Conservation (phyloP, 257 asterid species). For the Scutellaria baicalensis region DNA sequence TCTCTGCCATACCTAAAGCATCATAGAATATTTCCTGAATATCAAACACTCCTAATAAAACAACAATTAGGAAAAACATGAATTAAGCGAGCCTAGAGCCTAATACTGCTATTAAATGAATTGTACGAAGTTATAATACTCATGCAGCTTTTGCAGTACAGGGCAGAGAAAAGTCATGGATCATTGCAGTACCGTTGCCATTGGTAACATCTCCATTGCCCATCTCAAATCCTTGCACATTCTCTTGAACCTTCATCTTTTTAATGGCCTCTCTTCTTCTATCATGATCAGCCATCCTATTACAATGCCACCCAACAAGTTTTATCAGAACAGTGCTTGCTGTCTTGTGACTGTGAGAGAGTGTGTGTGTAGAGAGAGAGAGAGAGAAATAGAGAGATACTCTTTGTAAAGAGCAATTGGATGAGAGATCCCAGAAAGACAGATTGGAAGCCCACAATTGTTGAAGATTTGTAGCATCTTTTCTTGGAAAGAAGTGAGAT, state of each 20-base stretch:
- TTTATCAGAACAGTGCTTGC: not conserved
- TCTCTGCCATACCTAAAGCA: not conserved
- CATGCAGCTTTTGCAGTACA: constrained; percentile 35
- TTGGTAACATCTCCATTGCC: not conserved
- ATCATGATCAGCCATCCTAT: constrained; percentile 38
- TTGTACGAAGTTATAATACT: not conserved
- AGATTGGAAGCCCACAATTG: constrained; percentile 31
- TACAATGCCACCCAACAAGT: constrained; percentile 2
- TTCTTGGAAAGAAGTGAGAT: not conserved
- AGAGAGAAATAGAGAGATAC: constrained; percentile 21
- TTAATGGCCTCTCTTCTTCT: constrained; percentile 34
- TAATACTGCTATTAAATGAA: not conserved
- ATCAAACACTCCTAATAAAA: not conserved
- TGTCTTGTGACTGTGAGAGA: not conserved
- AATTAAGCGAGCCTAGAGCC: not conserved
- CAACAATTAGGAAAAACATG: not conserved
- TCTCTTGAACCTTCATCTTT: constrained; percentile 17
- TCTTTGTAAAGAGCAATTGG: constrained; percentile 26
- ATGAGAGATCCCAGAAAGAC: constrained; percentile 29
- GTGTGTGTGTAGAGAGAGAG: constrained; percentile 14
- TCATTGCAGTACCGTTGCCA: not conserved
- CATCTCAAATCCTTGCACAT: not conserved
- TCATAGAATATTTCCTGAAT: not conserved
- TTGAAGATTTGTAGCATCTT: constrained; percentile 19
- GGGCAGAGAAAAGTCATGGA: not conserved